Evolutionary conservation across 1,139 yeast species (phyloP).

Genomic region (Geotrichum klebahnii): DNA sequence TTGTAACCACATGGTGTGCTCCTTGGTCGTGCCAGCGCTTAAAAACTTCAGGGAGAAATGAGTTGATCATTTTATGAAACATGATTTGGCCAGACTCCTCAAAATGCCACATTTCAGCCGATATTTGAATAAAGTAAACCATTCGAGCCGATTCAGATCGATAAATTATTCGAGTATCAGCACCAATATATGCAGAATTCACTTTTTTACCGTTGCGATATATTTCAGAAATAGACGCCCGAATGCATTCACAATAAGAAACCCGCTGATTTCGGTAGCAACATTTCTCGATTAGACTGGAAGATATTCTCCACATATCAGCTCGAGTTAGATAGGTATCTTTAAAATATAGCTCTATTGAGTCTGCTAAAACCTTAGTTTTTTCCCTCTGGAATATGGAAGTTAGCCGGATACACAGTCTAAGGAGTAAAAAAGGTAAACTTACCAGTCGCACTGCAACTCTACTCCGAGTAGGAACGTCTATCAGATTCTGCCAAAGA

Average conservation of each 20-base stretch:
- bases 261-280: slow-evolving; percentile 64
- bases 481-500: slow-evolving; percentile 58
- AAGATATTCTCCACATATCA: slow-evolving; percentile 86
- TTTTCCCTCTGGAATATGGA: slow-evolving; percentile 31
- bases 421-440: neutral
- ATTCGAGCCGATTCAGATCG: slow-evolving; percentile 87
- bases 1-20: slow-evolving; percentile 87
- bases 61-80: slow-evolving; percentile 87
- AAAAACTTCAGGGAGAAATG: slow-evolving; percentile 83
- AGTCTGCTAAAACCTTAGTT: slow-evolving; percentile 62
- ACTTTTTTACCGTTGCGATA: slow-evolving; percentile 61
- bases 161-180: slow-evolving; percentile 72
- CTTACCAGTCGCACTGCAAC: slow-evolving; percentile 53
- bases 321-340: slow-evolving; percentile 83
- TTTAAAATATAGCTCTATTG: slow-evolving; percentile 74
- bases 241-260: slow-evolving; percentile 57
- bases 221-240: slow-evolving; percentile 62
- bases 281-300: slow-evolving; percentile 58
- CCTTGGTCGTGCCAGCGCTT: slow-evolving; percentile 81
- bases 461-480: slow-evolving; percentile 61
- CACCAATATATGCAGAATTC: slow-evolving; percentile 60
- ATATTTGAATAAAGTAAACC: slow-evolving; percentile 78
- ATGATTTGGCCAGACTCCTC: slow-evolving; percentile 93
- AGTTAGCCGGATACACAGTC: neutral
- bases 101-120: slow-evolving; percentile 97